Evolutionary conservation across 106 monocot genomes (phyloP).

Genomic region (Dioscorea zingiberensis): DNA sequence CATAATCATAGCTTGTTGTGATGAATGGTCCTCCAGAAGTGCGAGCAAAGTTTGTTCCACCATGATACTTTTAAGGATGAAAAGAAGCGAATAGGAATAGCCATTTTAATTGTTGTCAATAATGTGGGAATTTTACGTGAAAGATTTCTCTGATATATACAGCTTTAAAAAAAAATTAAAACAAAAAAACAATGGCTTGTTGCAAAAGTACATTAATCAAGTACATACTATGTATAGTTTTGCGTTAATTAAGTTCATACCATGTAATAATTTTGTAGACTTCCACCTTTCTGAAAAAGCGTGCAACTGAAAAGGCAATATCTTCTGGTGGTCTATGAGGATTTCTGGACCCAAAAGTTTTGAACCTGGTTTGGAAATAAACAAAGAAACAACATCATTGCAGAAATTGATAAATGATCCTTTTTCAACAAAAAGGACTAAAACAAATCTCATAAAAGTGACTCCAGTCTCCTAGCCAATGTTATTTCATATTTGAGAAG

Average conservation of each 20-base stretch:
- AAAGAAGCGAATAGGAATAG: background rate
- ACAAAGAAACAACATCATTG: background rate
- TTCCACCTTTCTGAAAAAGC: constrained; percentile 98
- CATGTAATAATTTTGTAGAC: constrained; percentile 95
- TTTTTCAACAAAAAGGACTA: background rate
- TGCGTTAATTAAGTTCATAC: no score
- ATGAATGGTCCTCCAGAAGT: constrained; percentile 97
- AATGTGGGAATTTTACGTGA: no score
- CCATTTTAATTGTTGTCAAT: no score
- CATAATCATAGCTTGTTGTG: constrained; percentile 98
- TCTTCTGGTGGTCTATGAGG: constrained; percentile 97
- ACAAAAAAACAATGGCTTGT: background rate
- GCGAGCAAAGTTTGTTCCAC: constrained; percentile 97
- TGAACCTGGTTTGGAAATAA: constrained; percentile 66
- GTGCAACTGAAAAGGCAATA: constrained; percentile 91
- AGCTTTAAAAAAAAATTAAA: no score
- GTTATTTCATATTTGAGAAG: no score
- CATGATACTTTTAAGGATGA: constrained; percentile 69
- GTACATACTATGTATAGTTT: no score
- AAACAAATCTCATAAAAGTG: no score
- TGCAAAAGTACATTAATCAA: background rate
- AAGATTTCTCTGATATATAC: no score
- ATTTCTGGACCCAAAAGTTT: constrained; percentile 82
- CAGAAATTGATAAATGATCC: no score
- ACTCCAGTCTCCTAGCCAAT: no score